Percentiles rank a stretch among this genome's conserved stretches.
Conservation (phyloP, 345 rosid species). For the Jatropha curcas region DNA sequence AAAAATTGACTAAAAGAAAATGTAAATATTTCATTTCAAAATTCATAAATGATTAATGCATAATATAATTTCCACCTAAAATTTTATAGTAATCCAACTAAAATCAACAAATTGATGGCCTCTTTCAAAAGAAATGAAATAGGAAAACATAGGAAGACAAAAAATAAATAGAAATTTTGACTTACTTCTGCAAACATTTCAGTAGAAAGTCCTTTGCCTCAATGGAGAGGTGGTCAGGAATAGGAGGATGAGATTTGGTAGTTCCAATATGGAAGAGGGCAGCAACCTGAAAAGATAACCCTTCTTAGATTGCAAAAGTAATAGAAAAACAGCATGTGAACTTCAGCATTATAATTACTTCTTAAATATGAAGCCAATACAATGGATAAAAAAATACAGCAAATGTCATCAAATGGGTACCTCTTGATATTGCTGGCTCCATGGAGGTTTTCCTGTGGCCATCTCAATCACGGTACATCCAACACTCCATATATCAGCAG, state of each 20-base stretch:
- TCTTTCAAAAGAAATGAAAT: background rate
- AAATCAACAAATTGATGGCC: background rate
- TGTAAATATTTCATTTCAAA: background rate
- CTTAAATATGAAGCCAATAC: no score
- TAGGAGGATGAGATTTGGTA: constrained; percentile 37
- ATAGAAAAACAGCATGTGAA: background rate
- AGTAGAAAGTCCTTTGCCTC: constrained; percentile 36
- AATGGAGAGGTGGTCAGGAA: constrained; percentile 34
- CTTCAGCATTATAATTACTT: background rate
- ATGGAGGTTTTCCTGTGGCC: constrained; percentile 39
- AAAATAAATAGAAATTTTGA: constrained; percentile 1
- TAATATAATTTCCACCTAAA: background rate
- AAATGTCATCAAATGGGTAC: constrained; percentile 23
- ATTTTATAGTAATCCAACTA: background rate
- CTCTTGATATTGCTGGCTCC: constrained; percentile 45
- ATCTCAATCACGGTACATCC: constrained; percentile 42
- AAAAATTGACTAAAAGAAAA: background rate
- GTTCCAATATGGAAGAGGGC: constrained; percentile 41
- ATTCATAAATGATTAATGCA: background rate
- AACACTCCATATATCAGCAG: constrained; percentile 40
- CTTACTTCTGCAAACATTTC: constrained; percentile 38
- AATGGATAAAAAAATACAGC: constrained; percentile 8
- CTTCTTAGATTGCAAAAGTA: constrained; percentile 22
- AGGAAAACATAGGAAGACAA: background rate
- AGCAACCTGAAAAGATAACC: constrained; percentile 28